These are phyloP conservation scores for Lathyrus aphaca DNA, from an alignment of 306 rosid species.

Conservation along the genomic window DNA sequence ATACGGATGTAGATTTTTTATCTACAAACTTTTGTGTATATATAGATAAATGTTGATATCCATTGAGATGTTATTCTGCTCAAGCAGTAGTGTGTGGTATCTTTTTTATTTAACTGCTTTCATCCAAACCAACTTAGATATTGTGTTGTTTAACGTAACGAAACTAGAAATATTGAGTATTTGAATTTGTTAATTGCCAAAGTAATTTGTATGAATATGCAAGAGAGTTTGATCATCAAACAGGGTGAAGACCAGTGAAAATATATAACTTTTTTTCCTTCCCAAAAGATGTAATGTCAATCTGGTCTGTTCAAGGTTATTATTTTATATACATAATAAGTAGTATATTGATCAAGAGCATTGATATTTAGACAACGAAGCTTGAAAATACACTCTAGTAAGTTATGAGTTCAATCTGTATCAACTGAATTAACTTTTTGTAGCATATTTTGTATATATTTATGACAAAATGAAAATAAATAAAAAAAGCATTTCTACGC, in stretches of 20 bases:
- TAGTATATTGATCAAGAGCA: not conserved
- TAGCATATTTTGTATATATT: not conserved
- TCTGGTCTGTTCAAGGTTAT: too few relatives aligned
- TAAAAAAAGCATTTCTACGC: not conserved
- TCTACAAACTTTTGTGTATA: constrained; percentile 27
- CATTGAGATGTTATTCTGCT: constrained; percentile 16
- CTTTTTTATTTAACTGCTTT: constrained; percentile 19
- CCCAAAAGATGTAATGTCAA: not conserved
- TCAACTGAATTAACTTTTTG: not conserved
- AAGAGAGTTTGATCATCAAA: constrained; percentile 11
- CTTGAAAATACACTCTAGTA: not conserved
- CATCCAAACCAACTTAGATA: constrained; percentile 23
- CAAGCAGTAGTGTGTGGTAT: constrained; percentile 21
- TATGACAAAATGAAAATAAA: not conserved
- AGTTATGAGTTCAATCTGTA: not conserved
- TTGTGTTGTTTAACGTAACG: constrained; percentile 27
- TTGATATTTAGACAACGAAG: not conserved
- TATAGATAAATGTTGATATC: constrained; percentile 30
- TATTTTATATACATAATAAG: not conserved
- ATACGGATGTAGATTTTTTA: constrained; percentile 4
- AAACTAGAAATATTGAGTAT: constrained; percentile 13
- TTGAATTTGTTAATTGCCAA: constrained; percentile 22
- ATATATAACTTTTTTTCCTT: not conserved
- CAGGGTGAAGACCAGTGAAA: not conserved
- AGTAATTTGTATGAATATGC: constrained; percentile 23